Conservation (phyloP, 1,284 basidiomycete species). For the Naganishia albida region DNA sequence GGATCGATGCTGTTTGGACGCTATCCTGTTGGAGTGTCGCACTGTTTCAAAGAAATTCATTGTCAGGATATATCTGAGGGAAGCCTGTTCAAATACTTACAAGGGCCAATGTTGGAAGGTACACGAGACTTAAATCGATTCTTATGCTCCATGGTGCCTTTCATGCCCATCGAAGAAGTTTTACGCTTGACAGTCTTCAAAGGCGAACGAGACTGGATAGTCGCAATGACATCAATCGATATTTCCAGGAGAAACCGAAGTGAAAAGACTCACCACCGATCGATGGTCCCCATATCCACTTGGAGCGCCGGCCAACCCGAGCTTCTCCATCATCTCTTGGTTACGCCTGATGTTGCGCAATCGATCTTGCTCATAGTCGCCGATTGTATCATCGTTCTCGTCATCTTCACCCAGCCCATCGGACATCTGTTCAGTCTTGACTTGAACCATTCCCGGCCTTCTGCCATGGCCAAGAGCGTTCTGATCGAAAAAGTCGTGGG, state of each 20-base stretch:
- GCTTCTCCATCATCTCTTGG: constrained; percentile 43
- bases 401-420: constrained; percentile 26
- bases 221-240: not conserved
- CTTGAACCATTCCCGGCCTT: constrained; percentile 17
- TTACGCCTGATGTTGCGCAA: constrained; percentile 45
- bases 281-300: not conserved
- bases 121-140: constrained; percentile 32
- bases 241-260: not conserved
- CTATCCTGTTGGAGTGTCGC: constrained; percentile 46
- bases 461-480: constrained; percentile 11
- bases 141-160: constrained; percentile 41
- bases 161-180: constrained; percentile 31
- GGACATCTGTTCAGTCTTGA: constrained; percentile 22
- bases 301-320: constrained; percentile 40
- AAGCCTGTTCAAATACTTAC: constrained; percentile 34
- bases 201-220: constrained; percentile 22
- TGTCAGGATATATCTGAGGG: not conserved
- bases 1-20: constrained; percentile 41
- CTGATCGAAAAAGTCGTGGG: constrained; percentile 27
- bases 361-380: constrained; percentile 48
- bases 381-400: constrained; percentile 30
- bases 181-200: constrained; percentile 29
- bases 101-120: constrained; percentile 38
- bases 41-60: constrained; percentile 34
- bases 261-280: constrained; percentile 6